Percentiles rank a stretch among this genome's conserved stretches.
Conservation (phyloP, 2,329 filamentous ascomycete species). For the Fusarium phyllophilum region DNA sequence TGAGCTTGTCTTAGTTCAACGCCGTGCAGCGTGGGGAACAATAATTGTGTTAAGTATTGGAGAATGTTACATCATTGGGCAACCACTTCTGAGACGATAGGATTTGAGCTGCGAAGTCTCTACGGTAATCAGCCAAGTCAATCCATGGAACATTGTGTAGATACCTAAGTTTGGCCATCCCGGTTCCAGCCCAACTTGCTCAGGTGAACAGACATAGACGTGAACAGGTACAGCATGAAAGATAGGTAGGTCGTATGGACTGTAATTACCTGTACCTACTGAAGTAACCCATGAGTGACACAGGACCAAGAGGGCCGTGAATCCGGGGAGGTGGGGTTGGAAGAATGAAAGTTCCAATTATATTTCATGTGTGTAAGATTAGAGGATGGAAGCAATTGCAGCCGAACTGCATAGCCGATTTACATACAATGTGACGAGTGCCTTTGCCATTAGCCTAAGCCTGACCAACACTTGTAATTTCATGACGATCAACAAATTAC, state of each 20-base stretch:
- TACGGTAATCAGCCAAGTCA: not conserved
- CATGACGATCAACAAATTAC: conserved; percentile 8
- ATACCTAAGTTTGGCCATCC: not conserved
- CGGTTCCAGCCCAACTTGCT: not conserved
- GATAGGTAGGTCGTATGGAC: not conserved
- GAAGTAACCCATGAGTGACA: not conserved
- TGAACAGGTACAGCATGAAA: not conserved
- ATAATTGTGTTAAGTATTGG: not conserved
- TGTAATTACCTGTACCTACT: not conserved
- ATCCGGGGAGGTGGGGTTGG: conserved; percentile 21
- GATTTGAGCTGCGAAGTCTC: not conserved
- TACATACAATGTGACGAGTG: not conserved
- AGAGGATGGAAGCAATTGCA: conserved; percentile 7
- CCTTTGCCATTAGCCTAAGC: not conserved
- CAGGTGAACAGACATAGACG: not conserved
- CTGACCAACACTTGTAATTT: not conserved
- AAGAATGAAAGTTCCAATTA: not conserved
- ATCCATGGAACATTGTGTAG: not conserved
- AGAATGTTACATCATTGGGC: conserved; percentile 21
- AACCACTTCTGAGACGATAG: not conserved
- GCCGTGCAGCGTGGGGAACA: conserved; percentile 33
- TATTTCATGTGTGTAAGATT: not conserved
- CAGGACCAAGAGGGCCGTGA: not conserved
- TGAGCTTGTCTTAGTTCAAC: conserved; percentile 26
- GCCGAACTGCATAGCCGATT: conserved; percentile 1